Percentiles rank a stretch among this genome's conserved stretches.
Conservation (phyloP, 2,329 filamentous ascomycete genomes). For the Pseudogymnoascus sp. region DNA sequence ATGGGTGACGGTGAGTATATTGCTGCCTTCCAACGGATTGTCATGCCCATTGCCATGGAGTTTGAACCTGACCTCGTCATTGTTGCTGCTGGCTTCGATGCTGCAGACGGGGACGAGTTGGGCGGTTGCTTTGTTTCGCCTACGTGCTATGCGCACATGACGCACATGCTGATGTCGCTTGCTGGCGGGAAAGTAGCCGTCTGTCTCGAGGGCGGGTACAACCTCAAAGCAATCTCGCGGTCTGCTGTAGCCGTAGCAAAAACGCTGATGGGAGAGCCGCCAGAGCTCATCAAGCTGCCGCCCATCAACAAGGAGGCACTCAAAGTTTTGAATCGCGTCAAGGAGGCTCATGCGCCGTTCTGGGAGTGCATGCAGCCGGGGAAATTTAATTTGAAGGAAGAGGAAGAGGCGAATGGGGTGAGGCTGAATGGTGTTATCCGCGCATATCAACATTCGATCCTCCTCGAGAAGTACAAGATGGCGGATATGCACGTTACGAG, state of each 20-base stretch:
- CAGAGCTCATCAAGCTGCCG: constrained; percentile 51
- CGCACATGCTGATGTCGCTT: constrained; percentile 95
- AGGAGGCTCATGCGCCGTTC: constrained; percentile 57
- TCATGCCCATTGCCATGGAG: constrained; percentile 92
- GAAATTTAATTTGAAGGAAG: constrained; percentile 45
- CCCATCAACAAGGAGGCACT: constrained; percentile 51
- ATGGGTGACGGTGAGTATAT: constrained; percentile 98
- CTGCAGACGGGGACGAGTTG: constrained; percentile 84
- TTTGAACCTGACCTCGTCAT: constrained; percentile 94
- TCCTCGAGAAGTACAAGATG: constrained; percentile 71
- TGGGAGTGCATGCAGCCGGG: constrained; percentile 84
- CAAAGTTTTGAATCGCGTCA: constrained; percentile 49
- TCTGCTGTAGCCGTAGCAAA: constrained; percentile 86
- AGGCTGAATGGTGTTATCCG: constrained; percentile 76
- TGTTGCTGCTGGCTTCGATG: constrained; percentile 92
- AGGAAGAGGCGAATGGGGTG: constrained; percentile 46
- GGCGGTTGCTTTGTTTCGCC: constrained; percentile 91
- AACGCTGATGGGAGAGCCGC: constrained; percentile 92
- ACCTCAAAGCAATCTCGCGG: constrained; percentile 82
- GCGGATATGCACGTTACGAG: constrained; percentile 72
- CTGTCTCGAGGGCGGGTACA: constrained; percentile 93
- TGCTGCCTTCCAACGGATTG: constrained; percentile 87
- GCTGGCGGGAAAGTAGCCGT: constrained; percentile 85
- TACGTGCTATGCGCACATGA: constrained; percentile 94
- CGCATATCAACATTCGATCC: constrained; percentile 61